A percentile compares a stretch with the other conserved stretches of the same genome.
phyloP scores from a whole-genome alignment of 2,329 filamentous ascomycete genomes.

The Cladobotryum mycophilum region DNA sequence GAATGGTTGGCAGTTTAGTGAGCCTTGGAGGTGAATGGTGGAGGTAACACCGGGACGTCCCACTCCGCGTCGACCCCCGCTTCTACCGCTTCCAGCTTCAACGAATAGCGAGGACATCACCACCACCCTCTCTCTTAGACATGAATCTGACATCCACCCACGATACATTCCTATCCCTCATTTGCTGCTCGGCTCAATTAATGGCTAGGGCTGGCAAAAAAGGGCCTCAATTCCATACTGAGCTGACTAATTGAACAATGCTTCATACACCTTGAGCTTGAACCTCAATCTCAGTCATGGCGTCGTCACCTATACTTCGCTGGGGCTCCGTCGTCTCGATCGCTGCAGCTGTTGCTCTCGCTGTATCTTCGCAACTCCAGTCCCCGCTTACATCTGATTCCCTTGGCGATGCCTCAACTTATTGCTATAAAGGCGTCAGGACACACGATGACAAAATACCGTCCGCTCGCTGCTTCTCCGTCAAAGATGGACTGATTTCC shows the following conservation, averaged over 20 bases:
- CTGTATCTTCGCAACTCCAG: slow-evolving; percentile 24
- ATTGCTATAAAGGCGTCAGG: slow-evolving; percentile 36
- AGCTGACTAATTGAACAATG: background rate
- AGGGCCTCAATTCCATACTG: no score
- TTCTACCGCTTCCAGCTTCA: no score
- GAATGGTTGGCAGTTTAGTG: no score
- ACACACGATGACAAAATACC: slow-evolving; percentile 32
- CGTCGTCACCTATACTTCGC: slow-evolving; percentile 16
- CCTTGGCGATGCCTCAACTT: slow-evolving; percentile 15
- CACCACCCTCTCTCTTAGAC: no score
- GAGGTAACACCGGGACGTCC: no score
- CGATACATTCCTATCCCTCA: background rate
- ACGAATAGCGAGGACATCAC: no score
- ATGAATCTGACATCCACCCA: no score
- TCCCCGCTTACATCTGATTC: slow-evolving; percentile 17
- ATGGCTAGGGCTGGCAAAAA: background rate
- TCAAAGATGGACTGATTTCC: slow-evolving; percentile 45
- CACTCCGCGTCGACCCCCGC: no score
- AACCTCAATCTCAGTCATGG: slow-evolving; percentile 1
- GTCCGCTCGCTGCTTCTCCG: slow-evolving; percentile 49
- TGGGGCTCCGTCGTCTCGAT: slow-evolving; percentile 27
- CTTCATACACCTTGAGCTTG: background rate
- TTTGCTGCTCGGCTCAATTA: background rate
- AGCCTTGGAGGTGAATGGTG: no score
- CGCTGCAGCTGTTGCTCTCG: slow-evolving; percentile 25